Evolutionary conservation across 148 eudicot genomes (phyloP).

Genomic region (Rhododendron williamsianum): DNA sequence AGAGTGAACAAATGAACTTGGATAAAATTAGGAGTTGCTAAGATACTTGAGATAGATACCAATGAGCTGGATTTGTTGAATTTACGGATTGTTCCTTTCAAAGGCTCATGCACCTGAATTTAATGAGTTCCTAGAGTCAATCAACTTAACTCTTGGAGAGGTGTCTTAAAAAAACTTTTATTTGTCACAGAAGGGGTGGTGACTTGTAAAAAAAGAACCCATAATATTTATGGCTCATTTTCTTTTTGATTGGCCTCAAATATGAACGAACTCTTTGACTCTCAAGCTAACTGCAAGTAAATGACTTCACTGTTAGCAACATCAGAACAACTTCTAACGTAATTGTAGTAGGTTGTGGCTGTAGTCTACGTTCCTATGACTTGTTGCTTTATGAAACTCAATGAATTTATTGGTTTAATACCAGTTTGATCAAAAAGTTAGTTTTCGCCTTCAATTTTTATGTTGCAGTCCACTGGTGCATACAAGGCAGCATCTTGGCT

Average conservation of each 20-base stretch:
- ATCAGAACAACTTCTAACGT: neutral
- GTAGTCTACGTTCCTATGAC: neutral
- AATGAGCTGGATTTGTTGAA: neutral
- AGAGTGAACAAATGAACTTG: neutral
- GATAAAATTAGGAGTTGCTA: neutral
- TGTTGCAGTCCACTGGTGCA: slow-evolving; percentile 88
- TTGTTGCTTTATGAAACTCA: neutral
- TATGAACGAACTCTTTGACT: neutral
- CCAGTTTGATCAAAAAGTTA: neutral
- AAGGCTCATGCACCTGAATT: neutral
- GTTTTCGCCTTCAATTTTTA: neutral
- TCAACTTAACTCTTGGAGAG: neutral
- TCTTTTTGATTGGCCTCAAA: neutral
- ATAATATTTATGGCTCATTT: neutral
- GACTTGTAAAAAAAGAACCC: neutral
- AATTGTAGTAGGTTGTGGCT: neutral
- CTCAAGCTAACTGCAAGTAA: neutral
- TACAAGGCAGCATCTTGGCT: slow-evolving; percentile 97
- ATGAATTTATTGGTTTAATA: neutral
- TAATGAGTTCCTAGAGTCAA: neutral
- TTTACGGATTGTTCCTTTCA: neutral
- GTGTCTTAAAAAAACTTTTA: neutral
- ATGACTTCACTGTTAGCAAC: neutral
- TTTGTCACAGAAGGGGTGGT: neutral
- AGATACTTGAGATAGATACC: too few species aligned